Evolutionary conservation across 2,329 filamentous ascomycete genomes (phyloP).

Genomic region (Alternaria burnsii): DNA sequence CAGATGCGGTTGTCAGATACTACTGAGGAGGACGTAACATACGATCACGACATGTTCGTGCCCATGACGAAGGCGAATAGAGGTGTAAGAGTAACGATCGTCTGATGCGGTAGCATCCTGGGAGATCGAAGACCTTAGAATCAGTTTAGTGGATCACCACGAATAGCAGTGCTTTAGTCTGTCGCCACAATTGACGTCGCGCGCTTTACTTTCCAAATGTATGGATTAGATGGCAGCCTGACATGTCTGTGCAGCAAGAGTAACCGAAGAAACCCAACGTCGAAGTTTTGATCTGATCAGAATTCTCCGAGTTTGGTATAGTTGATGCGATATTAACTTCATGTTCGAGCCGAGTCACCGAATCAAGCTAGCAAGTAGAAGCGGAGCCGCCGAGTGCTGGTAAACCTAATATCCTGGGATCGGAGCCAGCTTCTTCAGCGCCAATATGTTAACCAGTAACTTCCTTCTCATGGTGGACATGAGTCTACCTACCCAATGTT

Average conservation of each 20-base stretch:
- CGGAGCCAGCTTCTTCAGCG: neutral
- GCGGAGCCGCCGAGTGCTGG: neutral
- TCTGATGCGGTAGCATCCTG: neutral
- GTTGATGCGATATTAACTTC: neutral
- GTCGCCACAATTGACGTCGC: neutral
- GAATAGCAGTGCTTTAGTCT: neutral
- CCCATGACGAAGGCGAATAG: slow-evolving; percentile 36
- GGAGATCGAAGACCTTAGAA: too few species aligned
- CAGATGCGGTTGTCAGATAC: slow-evolving; percentile 36
- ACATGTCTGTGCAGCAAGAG: neutral
- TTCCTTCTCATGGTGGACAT: neutral
- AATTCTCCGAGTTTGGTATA: neutral
- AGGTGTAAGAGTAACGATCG: slow-evolving; percentile 33
- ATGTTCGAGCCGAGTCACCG: neutral
- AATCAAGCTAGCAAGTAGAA: neutral
- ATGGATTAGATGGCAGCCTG: neutral
- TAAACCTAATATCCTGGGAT: neutral
- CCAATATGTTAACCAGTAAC: neutral
- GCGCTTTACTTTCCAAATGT: neutral
- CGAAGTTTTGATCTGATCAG: neutral
- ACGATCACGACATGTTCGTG: slow-evolving; percentile 40
- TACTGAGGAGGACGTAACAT: slow-evolving; percentile 29
- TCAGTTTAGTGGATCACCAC: too few species aligned
- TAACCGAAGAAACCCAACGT: neutral
- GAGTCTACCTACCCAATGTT: neutral